Evolutionary conservation across 169 alveolate species (phyloP), one percentile per base, ranked within the genome.

Genomic region (Plasmodium chabaudi): DNA sequence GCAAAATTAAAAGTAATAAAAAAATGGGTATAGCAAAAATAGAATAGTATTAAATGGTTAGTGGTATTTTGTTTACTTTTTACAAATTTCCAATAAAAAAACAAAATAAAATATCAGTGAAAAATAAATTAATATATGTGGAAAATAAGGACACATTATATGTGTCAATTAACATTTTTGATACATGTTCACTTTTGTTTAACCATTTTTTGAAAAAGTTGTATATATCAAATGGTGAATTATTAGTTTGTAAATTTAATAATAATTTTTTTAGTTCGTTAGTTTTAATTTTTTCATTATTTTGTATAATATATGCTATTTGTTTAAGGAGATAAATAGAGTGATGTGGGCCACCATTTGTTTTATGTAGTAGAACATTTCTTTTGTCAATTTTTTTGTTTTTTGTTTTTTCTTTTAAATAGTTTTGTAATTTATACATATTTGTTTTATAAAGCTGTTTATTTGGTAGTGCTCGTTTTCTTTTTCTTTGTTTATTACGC

Each of bases 21-120:
- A 27, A 34, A 34, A 34, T 34, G 42, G 7, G 5, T 34, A 4
- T 34, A 34, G 4, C 42, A 5, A 34, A 34, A 34, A 34, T 34
- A 34, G 42, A 34, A 34, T 34, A 34, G 4, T 7, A 34, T 7
- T 34, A 34, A 34, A 2, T 34, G 42, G 42, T 34, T 34, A 34
- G 42, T 34, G 42, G 5, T 34, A 34, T 34, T 34, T 34, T 34
- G 42, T 34, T 34, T 34, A 3, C 4, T 34, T 17, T 27, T 69
- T 86, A 86, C 51, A 86, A 70, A 70, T 86, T 86, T 47, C 91
- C 91, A 59, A 86, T 86, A 51, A 86, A 86, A 86, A 86, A 86
- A 39, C 91, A 86, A 70, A 86, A 72, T 60, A 86, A 70, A 21
- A 86, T 86, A 65, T 86, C 91, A 34, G 57, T 19, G 75, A 86